Evolutionary conservation across 768 basidiomycete species (phyloP).

Genomic region (Zangia roseola): DNA sequence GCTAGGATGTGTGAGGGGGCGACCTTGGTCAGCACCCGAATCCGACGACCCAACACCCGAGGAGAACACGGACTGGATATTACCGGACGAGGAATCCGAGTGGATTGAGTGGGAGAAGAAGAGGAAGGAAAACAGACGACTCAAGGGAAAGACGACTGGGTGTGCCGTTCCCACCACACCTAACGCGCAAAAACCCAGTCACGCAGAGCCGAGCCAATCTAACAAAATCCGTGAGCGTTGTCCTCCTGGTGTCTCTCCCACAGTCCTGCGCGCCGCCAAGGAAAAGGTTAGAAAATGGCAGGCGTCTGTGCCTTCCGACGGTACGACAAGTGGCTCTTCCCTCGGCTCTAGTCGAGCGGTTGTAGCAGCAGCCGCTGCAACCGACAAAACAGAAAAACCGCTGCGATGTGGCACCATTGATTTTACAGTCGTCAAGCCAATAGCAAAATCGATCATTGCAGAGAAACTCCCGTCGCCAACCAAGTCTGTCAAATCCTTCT

Average conservation of each 20-base stretch:
- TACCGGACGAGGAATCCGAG: conserved; percentile 49
- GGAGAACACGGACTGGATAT: conserved; percentile 30
- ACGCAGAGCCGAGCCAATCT: not conserved
- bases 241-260: conserved; percentile 21
- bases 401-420: conserved; percentile 33
- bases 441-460: conserved; percentile 17
- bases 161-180: not conserved
- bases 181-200: conserved; percentile 3
- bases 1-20: conserved; percentile 40
- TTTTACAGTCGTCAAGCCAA: conserved; percentile 46
- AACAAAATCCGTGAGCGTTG: conserved; percentile 3
- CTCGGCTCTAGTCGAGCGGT: conserved; percentile 6
- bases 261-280: conserved; percentile 27
- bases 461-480: conserved; percentile 29
- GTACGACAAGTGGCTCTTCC: not conserved
- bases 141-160: conserved; percentile 14
- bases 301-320: conserved; percentile 25
- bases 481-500: conserved; percentile 35
- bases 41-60: conserved; percentile 23
- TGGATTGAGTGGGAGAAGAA: conserved; percentile 48
- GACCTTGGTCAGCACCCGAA: conserved; percentile 24
- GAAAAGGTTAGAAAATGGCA: conserved; percentile 39
- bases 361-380: not conserved
- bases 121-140: conserved; percentile 18
- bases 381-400: conserved; percentile 17